These are phyloP conservation scores for Globisporangium alternatum DNA, from an alignment of 352 stramenopile species.

Conservation along the genomic window DNA sequence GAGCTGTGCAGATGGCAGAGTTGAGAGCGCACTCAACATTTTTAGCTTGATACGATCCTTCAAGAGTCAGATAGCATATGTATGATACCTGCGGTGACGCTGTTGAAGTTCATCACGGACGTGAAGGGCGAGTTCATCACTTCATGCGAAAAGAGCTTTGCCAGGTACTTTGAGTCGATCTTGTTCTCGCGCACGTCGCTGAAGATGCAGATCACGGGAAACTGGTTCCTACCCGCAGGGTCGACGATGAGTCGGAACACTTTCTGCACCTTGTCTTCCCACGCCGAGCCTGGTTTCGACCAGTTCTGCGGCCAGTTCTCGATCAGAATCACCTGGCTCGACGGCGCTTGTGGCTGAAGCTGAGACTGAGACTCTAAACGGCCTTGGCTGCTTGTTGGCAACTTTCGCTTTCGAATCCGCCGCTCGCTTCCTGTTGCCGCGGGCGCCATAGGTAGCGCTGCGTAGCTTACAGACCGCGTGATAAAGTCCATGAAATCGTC, in stretches of 20 bases:
- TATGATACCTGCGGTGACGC: slow-evolving; percentile 61
- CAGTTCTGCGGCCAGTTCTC: slow-evolving; percentile 72
- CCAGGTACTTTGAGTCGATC: slow-evolving; percentile 61
- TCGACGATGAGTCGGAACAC: slow-evolving; percentile 57
- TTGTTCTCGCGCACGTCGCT: slow-evolving; percentile 79
- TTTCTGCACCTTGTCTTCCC: slow-evolving; percentile 54
- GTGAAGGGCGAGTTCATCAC: slow-evolving; percentile 69
- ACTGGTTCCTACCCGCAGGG: slow-evolving; percentile 29
- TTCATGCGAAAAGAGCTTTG: slow-evolving; percentile 56
- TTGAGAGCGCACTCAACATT: neutral
- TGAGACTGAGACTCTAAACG: neutral
- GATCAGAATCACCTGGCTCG: slow-evolving; percentile 55
- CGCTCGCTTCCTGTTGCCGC: slow-evolving; percentile 9
- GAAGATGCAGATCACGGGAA: slow-evolving; percentile 77
- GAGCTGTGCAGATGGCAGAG: slow-evolving; percentile 20
- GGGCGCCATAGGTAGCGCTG: slow-evolving; percentile 37
- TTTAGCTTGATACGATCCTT: neutral
- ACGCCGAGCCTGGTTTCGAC: slow-evolving; percentile 31
- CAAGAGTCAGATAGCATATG: neutral
- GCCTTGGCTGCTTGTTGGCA: slow-evolving; percentile 19
- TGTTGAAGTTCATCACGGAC: slow-evolving; percentile 76
- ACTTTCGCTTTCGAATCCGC: slow-evolving; percentile 7
- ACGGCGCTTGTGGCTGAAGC: neutral
- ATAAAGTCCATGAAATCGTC: slow-evolving; percentile 85
- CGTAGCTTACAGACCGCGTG: slow-evolving; percentile 62